A percentile compares a stretch with the other conserved stretches of the same genome.
These are phyloP conservation scores for California macrophylla DNA, from an alignment of 441 rosid genomes.

Conservation along the genomic window DNA sequence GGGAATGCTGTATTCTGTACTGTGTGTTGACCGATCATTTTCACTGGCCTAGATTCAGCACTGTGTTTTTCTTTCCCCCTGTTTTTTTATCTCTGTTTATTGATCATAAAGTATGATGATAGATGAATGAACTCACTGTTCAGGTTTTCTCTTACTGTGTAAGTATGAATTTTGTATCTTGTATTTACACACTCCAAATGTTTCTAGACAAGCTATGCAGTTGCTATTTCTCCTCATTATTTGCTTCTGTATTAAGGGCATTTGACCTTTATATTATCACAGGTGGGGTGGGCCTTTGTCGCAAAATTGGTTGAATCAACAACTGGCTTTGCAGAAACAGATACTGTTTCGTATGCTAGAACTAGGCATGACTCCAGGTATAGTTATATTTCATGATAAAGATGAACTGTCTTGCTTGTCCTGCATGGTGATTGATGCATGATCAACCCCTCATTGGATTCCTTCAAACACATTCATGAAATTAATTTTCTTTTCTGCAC, in stretches of 20 bases:
- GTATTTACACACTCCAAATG: background rate
- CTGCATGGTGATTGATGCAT: constrained; percentile 2
- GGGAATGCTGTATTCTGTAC: background rate
- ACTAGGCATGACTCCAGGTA: constrained; percentile 98
- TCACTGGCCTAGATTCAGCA: background rate
- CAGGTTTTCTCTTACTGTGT: background rate
- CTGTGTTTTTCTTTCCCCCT: background rate
- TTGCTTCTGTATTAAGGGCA: constrained; percentile 8
- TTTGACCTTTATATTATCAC: constrained; percentile 16
- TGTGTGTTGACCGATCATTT: background rate
- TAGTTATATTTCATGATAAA: constrained; percentile 14
- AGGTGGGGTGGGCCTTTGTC: constrained; percentile 98
- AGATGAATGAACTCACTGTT: background rate
- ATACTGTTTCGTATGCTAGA: constrained; percentile 76
- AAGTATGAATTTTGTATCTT: background rate
- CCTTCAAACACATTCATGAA: background rate
- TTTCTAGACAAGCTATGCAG: background rate
- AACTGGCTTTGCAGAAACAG: constrained; percentile 68
- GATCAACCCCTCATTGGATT: background rate
- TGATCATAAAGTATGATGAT: background rate
- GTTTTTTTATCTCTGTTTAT: background rate
- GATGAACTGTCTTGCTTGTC: background rate
- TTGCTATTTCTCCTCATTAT: background rate
- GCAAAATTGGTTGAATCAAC: constrained; percentile 74
- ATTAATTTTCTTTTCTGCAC: background rate